Percentiles rank a stretch among this genome's conserved stretches.
Conservation (phyloP, 163 green algal genomes). For the Scenedesmus sp. region DNA sequence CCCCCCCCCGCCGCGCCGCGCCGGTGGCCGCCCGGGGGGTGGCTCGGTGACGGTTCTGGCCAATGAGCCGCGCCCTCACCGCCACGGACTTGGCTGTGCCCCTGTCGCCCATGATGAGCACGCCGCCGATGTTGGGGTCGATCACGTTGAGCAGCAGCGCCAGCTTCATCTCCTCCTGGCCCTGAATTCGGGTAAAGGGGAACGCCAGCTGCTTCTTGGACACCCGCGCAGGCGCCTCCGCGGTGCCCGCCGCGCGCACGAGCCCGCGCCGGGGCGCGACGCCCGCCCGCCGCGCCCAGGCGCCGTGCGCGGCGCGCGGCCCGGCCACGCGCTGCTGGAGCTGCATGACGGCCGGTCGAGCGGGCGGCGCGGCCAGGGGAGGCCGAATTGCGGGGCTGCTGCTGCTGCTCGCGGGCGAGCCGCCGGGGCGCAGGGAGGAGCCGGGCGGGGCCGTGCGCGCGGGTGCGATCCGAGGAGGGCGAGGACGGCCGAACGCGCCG, state of each 20-base stretch:
- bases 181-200: slow-evolving; percentile 87
- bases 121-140: slow-evolving; percentile 91
- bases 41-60: not conserved
- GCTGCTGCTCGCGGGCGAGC: not conserved
- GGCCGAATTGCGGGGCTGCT: too few species aligned
- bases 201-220: slow-evolving; percentile 74
- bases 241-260: not conserved
- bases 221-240: not conserved
- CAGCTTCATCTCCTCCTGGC: slow-evolving; percentile 96
- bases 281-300: not conserved
- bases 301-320: not conserved
- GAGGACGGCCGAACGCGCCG: too few species aligned
- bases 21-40: not conserved
- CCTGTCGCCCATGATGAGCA: slow-evolving; percentile 97
- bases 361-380: too few species aligned
- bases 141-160: slow-evolving; percentile 94
- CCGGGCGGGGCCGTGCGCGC: not conserved
- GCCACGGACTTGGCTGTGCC: slow-evolving; percentile 94
- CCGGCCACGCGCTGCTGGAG: not conserved
- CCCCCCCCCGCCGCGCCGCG: too few species aligned
- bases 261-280: not conserved
- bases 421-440: too few species aligned
- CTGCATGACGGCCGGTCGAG: not conserved
- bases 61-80: too few species aligned
- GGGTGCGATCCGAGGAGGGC: too few species aligned